phyloP scores from a whole-genome alignment of 78 protist species.

The Dictyostelium capitatum region DNA sequence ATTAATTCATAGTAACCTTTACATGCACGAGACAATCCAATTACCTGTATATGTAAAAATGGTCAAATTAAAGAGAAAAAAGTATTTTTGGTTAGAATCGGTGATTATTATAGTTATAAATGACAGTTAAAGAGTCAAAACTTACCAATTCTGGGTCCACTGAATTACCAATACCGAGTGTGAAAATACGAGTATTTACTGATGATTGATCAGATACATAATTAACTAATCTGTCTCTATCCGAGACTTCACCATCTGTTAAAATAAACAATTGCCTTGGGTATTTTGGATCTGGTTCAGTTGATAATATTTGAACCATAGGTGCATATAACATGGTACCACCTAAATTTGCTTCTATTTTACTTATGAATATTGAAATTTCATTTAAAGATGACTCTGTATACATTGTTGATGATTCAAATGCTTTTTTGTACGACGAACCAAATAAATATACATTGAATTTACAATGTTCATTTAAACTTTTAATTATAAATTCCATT shows the following conservation, averaged over 20 bases:
- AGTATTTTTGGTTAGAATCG: too few relatives aligned
- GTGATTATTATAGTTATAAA: too few relatives aligned
- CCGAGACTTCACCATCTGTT: conserved; percentile 92
- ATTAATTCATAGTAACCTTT: conserved; percentile 87
- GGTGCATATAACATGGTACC: conserved; percentile 50
- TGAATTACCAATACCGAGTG: conserved; percentile 91
- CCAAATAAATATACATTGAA: conserved; percentile 36
- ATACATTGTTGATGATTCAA: not conserved
- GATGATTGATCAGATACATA: conserved; percentile 37
- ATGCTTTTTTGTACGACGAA: not conserved
- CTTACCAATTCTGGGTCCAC: conserved; percentile 84
- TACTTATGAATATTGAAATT: not conserved
- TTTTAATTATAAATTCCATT: conserved; percentile 19
- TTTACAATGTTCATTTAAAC: not conserved
- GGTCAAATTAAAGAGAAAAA: too few relatives aligned
- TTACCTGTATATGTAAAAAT: too few relatives aligned
- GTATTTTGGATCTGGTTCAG: conserved; percentile 22
- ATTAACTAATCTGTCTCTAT: conserved; percentile 51
- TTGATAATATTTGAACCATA: not conserved
- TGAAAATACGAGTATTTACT: conserved; percentile 79
- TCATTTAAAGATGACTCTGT: not conserved
- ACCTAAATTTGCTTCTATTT: conserved; percentile 30
- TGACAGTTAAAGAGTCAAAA: too few relatives aligned
- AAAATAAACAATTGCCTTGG: conserved; percentile 89
- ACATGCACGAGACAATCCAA: conserved; percentile 90